A percentile compares a stretch with the other conserved stretches of the same genome.
Evolutionary conservation across 2,329 filamentous ascomycete genomes (phyloP).

Genomic region (Ambrosiella cleistominuta): DNA sequence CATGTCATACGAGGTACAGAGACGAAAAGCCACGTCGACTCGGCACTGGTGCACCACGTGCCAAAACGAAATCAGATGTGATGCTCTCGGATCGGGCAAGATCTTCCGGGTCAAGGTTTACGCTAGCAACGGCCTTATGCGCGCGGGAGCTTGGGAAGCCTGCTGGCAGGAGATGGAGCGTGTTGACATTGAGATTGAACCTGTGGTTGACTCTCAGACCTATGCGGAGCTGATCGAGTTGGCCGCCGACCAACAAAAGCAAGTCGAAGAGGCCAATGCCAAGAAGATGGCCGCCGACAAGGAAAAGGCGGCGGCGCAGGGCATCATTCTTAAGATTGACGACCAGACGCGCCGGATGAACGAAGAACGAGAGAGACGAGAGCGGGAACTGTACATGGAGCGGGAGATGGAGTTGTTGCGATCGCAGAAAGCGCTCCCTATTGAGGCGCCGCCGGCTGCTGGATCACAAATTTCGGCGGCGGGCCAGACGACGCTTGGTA

Average conservation of each 20-base stretch:
- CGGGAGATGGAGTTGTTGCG: no score
- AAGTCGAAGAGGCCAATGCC: conserved; percentile 20
- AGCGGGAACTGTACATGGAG: conserved; percentile 1
- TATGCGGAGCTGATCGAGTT: conserved; percentile 44
- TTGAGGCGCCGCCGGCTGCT: conserved; percentile 9
- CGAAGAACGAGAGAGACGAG: conserved; percentile 6
- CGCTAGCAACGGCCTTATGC: conserved; percentile 88
- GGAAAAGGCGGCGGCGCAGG: conserved; percentile 15
- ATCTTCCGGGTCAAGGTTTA: conserved; percentile 74
- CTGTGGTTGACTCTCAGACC: conserved; percentile 44
- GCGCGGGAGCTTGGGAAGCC: conserved; percentile 75
- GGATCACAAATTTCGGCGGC: not conserved
- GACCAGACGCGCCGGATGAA: conserved; percentile 4
- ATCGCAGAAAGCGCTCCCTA: not conserved
- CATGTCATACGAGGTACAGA: conserved; percentile 13
- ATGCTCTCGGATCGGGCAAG: conserved; percentile 34
- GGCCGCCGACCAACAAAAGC: conserved; percentile 27
- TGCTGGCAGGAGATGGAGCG: conserved; percentile 97
- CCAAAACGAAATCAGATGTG: conserved; percentile 35
- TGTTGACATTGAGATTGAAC: conserved; percentile 84
- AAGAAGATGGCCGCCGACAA: conserved; percentile 19
- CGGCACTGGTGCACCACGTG: conserved; percentile 40
- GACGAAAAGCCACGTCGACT: conserved; percentile 8
- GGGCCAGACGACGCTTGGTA: not conserved
- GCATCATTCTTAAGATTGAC: conserved; percentile 8